These are phyloP conservation scores for Coffea canephora DNA, from an alignment of 257 asterid species.

Conservation along the genomic window DNA sequence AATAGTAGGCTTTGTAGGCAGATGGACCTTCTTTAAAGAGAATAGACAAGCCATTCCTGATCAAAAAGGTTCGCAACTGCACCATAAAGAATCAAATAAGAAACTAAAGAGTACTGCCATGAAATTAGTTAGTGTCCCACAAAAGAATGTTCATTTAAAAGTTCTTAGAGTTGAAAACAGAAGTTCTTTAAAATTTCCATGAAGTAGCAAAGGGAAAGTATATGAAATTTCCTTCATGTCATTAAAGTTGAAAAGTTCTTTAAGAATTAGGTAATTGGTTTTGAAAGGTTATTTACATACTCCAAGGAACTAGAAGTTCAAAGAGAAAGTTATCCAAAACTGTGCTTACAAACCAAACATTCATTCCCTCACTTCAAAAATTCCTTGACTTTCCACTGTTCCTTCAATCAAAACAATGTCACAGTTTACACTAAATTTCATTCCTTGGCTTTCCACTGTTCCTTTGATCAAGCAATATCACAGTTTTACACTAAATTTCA, in stretches of 20 bases:
- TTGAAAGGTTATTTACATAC: not conserved
- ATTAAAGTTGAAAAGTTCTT: not conserved
- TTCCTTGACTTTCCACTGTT: not conserved
- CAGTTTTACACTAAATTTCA: not conserved
- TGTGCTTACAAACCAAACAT: not conserved
- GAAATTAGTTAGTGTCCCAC: not conserved
- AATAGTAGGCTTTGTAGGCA: conserved; percentile 88
- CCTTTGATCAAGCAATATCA: not conserved
- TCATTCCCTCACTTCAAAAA: not conserved
- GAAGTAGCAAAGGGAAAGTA: not conserved
- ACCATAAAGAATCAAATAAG: conserved; percentile 19
- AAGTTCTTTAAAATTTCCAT: not conserved
- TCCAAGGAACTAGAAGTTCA: not conserved
- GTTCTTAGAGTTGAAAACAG: too few relatives aligned
- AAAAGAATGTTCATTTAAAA: not conserved
- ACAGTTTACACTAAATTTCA: not conserved
- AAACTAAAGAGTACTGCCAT: not conserved
- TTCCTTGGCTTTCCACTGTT: not conserved
- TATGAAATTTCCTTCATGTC: not conserved
- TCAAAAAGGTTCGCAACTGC: conserved; percentile 87
- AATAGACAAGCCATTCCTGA: conserved; percentile 83
- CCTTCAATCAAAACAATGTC: not conserved
- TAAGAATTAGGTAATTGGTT: not conserved
- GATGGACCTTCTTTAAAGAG: conserved; percentile 92
- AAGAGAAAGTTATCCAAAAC: not conserved